phyloP scores from a whole-genome alignment of 768 basidiomycete genomes.

The Lactarius akahatsu region DNA sequence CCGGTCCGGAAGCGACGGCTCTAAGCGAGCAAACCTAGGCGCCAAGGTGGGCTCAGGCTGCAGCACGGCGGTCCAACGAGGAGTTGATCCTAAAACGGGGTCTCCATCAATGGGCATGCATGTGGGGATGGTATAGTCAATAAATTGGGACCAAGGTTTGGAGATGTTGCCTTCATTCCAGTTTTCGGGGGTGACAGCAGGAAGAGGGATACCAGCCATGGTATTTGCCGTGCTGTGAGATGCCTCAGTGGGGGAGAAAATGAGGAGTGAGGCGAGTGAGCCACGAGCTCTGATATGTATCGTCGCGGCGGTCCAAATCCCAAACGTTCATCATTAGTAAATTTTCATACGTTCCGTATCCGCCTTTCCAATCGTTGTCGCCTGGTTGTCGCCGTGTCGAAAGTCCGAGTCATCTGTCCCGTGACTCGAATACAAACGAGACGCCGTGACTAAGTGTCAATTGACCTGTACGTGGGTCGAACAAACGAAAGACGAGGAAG shows the following conservation, averaged over 20 bases:
- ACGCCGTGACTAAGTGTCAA: no score
- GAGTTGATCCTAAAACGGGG: not conserved
- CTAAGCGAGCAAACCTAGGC: constrained; percentile 13
- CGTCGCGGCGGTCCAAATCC: not conserved
- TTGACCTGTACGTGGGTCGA: not conserved
- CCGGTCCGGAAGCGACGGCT: constrained; percentile 13
- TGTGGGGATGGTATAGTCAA: constrained; percentile 12
- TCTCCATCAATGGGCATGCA: constrained; percentile 15
- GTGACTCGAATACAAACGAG: no score
- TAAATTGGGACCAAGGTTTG: constrained; percentile 14
- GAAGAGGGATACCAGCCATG: not conserved
- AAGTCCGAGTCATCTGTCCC: no score
- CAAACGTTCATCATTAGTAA: not conserved
- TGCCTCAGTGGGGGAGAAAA: not conserved
- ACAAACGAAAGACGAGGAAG: not conserved
- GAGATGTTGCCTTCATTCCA: constrained; percentile 21
- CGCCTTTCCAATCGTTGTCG: no score
- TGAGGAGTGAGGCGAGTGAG: not conserved
- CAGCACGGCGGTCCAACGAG: constrained; percentile 20
- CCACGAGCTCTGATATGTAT: not conserved
- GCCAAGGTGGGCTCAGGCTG: constrained; percentile 3
- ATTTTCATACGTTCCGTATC: not conserved
- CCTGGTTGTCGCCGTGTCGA: no score
- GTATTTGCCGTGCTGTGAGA: not conserved
- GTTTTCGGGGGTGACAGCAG: not conserved